phyloP scores from a whole-genome alignment of 1,284 basidiomycete genomes.

The Exsudoporus floridanus region DNA sequence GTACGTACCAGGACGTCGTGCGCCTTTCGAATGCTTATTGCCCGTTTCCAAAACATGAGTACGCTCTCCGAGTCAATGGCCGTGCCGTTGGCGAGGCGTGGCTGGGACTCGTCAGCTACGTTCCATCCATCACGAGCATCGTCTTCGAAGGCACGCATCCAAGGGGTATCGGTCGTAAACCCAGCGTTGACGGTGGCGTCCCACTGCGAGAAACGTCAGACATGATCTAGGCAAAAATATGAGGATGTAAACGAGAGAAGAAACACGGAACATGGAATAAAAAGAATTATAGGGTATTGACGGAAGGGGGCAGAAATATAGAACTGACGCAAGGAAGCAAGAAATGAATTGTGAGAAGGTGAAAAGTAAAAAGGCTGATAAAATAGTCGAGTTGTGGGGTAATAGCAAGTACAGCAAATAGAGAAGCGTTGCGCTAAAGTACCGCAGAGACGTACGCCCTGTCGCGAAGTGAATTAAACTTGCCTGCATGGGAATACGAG shows the following conservation, averaged over 20 bases:
- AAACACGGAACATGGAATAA: not conserved
- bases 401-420: too few relatives aligned
- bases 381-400: too few relatives aligned
- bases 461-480: constrained; percentile 10
- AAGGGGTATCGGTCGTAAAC: constrained; percentile 64
- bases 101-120: constrained; percentile 36
- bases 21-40: constrained; percentile 53
- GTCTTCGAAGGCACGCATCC: constrained; percentile 79
- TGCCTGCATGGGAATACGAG: constrained; percentile 65
- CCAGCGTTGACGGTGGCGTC: constrained; percentile 55
- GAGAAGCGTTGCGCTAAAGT: not conserved
- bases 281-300: not conserved
- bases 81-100: constrained; percentile 38
- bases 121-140: constrained; percentile 56
- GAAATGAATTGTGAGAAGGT: not conserved
- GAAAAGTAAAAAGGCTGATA: not conserved
- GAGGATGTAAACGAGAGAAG: not conserved
- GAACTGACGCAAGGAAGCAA: not conserved
- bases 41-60: constrained; percentile 57
- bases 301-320: not conserved
- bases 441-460: not conserved
- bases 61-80: constrained; percentile 48
- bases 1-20: constrained; percentile 52
- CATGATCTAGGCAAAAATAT: not conserved
- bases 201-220: constrained; percentile 51